Evolutionary conservation across 352 stramenopile species (phyloP).

Genomic region (Globisporangium apiculatum): DNA sequence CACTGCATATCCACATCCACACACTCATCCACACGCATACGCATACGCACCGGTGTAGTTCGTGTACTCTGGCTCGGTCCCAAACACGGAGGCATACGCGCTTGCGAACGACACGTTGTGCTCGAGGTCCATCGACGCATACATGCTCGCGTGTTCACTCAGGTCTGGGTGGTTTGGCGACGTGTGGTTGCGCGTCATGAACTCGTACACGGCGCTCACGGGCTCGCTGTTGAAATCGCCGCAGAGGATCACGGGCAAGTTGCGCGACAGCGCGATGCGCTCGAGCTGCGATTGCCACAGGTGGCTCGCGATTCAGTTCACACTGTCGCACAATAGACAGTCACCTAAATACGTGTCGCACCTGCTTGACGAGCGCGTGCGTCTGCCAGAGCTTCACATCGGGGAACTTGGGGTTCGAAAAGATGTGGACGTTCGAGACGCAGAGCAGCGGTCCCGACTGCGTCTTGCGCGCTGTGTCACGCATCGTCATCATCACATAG

Average conservation of each 20-base stretch:
- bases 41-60: conserved; percentile 92
- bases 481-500: too few relatives aligned
- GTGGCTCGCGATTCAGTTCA: too few relatives aligned
- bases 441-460: conserved; percentile 81
- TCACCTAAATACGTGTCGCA: conserved; percentile 8
- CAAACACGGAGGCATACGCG: conserved; percentile 94
- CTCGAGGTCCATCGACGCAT: conserved; percentile 81
- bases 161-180: conserved; percentile 89
- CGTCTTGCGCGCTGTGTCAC: conserved; percentile 29
- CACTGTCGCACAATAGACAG: background rate
- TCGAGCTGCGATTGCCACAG: conserved; percentile 41
- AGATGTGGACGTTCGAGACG: conserved; percentile 98
- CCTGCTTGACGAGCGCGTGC: conserved; percentile 81
- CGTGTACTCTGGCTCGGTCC: conserved; percentile 95
- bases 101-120: conserved; percentile 92
- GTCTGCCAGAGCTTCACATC: conserved; percentile 99
- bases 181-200: conserved; percentile 89
- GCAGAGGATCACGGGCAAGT: conserved; percentile 94
- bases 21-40: too few relatives aligned
- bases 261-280: conserved; percentile 50
- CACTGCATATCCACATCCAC: too few relatives aligned
- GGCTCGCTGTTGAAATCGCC: conserved; percentile 99
- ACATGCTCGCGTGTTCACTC: conserved; percentile 24
- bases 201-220: conserved; percentile 94
- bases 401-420: conserved; percentile 97